Conservation (phyloP, 1,139 yeast genomes). For the Suhomyces ambrosiae region DNA sequence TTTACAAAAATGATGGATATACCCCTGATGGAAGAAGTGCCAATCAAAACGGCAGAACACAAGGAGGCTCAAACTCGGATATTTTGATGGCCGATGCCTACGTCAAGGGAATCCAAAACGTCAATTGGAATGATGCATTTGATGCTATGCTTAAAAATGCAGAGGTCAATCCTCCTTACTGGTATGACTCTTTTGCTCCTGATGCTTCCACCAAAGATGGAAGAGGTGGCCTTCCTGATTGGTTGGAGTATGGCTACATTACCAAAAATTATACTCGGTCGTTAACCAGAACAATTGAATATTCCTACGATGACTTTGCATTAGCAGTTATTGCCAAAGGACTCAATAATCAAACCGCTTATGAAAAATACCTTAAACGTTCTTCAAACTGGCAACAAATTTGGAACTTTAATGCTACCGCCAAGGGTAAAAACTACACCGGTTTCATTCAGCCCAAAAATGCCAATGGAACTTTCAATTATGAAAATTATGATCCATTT, state of each 20-base stretch:
- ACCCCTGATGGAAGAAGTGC: conserved; percentile 44
- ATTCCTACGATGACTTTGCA: conserved; percentile 41
- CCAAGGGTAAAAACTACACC: conserved; percentile 22
- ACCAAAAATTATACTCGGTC: conserved; percentile 34
- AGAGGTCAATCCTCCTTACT: conserved; percentile 33
- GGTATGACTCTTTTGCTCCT: conserved; percentile 27
- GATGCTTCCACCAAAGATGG: conserved; percentile 34
- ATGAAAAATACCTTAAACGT: conserved; percentile 33
- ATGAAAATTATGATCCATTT: conserved; percentile 27
- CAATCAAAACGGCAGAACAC: conserved; percentile 41
- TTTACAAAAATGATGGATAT: conserved; percentile 36
- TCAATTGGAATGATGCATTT: conserved; percentile 36
- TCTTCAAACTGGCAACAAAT: conserved; percentile 41
- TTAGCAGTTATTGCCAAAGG: conserved; percentile 38
- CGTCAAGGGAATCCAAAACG: conserved; percentile 27
- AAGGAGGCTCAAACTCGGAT: conserved; percentile 45
- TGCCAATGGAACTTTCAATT: conserved; percentile 31
- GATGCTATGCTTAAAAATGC: conserved; percentile 42
- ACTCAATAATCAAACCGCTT: conserved; percentile 25
- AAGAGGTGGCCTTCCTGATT: conserved; percentile 36
- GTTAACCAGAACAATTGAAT: conserved; percentile 41
- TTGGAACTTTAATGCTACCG: conserved; percentile 35
- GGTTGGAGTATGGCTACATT: conserved; percentile 32
- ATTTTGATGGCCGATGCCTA: conserved; percentile 43
- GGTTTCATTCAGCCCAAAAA: conserved; percentile 41